Evolutionary conservation across 305 asterid species (phyloP).

Genomic region (Fraxinus velutina): DNA sequence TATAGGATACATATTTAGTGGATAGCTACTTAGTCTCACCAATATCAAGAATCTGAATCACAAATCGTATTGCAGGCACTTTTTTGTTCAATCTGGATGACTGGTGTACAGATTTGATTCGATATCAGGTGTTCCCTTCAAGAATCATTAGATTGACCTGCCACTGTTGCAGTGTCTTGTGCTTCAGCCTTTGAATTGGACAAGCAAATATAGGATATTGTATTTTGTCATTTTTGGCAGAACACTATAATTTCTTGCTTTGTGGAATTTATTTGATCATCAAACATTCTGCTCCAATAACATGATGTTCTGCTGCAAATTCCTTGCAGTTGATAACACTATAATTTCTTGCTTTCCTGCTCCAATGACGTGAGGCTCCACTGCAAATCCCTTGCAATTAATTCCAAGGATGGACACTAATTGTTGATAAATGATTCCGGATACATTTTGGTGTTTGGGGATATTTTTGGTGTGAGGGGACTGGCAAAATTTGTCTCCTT

Average conservation of each 20-base stretch:
- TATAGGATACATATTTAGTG: slow-evolving; percentile 25
- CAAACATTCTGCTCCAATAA: slow-evolving; percentile 9
- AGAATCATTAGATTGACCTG: slow-evolving; percentile 36
- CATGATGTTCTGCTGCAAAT: background rate
- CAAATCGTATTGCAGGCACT: slow-evolving; percentile 49
- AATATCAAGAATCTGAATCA: slow-evolving; percentile 38
- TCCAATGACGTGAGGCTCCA: slow-evolving; percentile 4
- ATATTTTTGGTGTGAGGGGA: slow-evolving; percentile 2
- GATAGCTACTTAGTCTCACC: slow-evolving; percentile 33
- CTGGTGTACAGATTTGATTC: slow-evolving; percentile 34
- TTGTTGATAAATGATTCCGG: slow-evolving; percentile 15
- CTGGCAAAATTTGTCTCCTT: slow-evolving; percentile 6
- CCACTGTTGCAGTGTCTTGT: slow-evolving; percentile 28
- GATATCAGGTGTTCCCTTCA: slow-evolving; percentile 33
- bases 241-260: slow-evolving; percentile 7
- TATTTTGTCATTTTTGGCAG: slow-evolving; percentile 9
- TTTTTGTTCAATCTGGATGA: slow-evolving; percentile 33
- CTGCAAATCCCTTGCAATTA: slow-evolving; percentile 7
- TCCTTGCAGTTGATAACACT: background rate
- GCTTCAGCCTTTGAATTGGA: slow-evolving; percentile 31
- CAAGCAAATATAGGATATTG: slow-evolving; percentile 24
- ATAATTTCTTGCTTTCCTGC: background rate
- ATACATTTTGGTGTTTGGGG: slow-evolving; percentile 1
- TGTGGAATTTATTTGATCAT: background rate
- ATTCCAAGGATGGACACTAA: slow-evolving; percentile 6